A percentile compares a stretch with the other conserved stretches of the same genome.
phyloP scores from a whole-genome alignment of 129 eudicot genomes.

The Flaveria trinervia region DNA sequence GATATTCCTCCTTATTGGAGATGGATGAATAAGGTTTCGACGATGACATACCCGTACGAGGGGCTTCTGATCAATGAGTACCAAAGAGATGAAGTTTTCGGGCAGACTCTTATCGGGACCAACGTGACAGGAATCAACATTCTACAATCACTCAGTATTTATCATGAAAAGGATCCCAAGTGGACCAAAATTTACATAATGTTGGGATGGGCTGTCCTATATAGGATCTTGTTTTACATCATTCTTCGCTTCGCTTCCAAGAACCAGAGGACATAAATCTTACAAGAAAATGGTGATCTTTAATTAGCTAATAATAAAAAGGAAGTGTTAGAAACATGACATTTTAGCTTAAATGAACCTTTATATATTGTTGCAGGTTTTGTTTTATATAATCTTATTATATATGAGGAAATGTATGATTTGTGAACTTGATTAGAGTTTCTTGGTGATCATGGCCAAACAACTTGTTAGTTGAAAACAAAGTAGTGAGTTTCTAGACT shows the following conservation, averaged over 20 bases:
- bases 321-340: conserved; percentile 32
- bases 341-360: conserved; percentile 35
- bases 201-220: conserved; percentile 76
- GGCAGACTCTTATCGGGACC: conserved; percentile 21
- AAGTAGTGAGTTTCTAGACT: no score
- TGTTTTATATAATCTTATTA: conserved; percentile 5
- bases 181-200: conserved; percentile 61
- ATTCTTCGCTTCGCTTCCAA: conserved; percentile 81
- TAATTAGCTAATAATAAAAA: conserved; percentile 26
- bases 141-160: conserved; percentile 48
- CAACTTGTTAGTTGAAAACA: no score
- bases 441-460: not conserved
- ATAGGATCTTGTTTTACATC: conserved; percentile 66
- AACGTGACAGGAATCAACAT: conserved; percentile 47
- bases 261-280: conserved; percentile 60
- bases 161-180: conserved; percentile 36
- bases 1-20: conserved; percentile 70
- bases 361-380: conserved; percentile 13
- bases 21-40: conserved; percentile 76
- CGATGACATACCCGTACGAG: conserved; percentile 82
- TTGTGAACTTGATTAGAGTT: conserved; percentile 14
- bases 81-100: conserved; percentile 44
- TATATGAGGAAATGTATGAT: conserved; percentile 20
- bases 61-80: conserved; percentile 73
- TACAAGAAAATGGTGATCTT: conserved; percentile 16